A percentile compares a stretch with the other conserved stretches of the same genome.
Evolutionary conservation across 1,284 basidiomycete species (phyloP).

Genomic region (Anthracocystis walkeri): DNA sequence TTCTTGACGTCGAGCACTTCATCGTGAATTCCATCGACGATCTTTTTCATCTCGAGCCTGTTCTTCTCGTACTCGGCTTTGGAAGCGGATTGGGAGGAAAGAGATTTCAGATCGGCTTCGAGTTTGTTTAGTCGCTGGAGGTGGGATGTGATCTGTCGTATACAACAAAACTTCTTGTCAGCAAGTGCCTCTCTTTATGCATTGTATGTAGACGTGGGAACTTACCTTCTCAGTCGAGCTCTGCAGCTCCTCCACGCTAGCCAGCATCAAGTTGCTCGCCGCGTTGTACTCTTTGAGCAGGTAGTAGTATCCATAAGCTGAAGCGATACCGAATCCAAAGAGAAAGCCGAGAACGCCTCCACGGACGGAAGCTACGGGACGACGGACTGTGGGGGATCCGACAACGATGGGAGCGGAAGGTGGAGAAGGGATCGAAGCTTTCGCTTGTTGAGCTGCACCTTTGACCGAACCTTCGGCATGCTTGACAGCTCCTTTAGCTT

Average conservation of each 20-base stretch:
- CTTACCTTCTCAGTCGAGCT: conserved; percentile 81
- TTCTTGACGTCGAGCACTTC: conserved; percentile 53
- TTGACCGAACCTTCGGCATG: conserved; percentile 26
- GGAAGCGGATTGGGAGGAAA: conserved; percentile 27
- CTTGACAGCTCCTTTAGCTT: conserved; percentile 34
- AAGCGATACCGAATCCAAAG: conserved; percentile 82
- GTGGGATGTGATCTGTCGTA: conserved; percentile 47
- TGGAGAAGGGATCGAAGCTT: conserved; percentile 21
- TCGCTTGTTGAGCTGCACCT: conserved; percentile 23
- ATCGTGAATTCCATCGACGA: conserved; percentile 54
- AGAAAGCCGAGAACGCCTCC: conserved; percentile 80
- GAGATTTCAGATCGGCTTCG: conserved; percentile 52
- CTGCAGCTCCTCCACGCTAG: conserved; percentile 87
- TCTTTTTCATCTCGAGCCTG: conserved; percentile 44
- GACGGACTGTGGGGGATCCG: conserved; percentile 35
- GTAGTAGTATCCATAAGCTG: conserved; percentile 85
- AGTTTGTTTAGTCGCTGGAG: conserved; percentile 49
- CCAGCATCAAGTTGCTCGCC: conserved; percentile 83
- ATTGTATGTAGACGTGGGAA: background rate
- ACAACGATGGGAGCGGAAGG: conserved; percentile 43
- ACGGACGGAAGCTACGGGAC: conserved; percentile 41
- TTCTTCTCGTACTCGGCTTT: conserved; percentile 42
- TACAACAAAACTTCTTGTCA: background rate
- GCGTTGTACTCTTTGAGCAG: conserved; percentile 89
- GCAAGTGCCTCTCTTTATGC: background rate